phyloP scores from a whole-genome alignment of 2,329 filamentous ascomycete genomes.

The Teratosphaeria gauchensis region DNA sequence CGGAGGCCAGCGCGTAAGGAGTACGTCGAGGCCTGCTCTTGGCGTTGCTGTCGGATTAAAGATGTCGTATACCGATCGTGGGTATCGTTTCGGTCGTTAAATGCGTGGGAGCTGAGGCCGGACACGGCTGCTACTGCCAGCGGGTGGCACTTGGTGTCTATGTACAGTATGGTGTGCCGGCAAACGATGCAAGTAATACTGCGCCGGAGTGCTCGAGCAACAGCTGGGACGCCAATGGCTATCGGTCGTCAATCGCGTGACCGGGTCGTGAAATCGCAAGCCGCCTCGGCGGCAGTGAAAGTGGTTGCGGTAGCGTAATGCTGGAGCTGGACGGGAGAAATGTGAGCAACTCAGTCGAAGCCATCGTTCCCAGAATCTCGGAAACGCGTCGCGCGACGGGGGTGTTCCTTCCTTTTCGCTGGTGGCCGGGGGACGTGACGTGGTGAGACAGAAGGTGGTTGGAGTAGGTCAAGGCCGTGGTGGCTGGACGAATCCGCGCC shows the following conservation, averaged over 20 bases:
- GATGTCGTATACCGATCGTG: constrained; percentile 46
- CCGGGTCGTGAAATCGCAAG: not conserved
- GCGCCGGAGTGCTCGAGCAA: not conserved
- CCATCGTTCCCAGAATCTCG: constrained; percentile 1
- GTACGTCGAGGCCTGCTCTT: constrained; percentile 33
- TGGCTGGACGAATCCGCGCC: not conserved
- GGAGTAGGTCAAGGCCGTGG: not conserved
- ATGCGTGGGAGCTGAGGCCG: constrained; percentile 28
- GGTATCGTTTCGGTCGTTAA: constrained; percentile 46
- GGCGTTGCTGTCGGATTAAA: constrained; percentile 38
- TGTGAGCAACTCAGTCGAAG: constrained; percentile 1
- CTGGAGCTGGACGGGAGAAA: not conserved
- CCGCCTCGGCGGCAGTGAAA: not conserved
- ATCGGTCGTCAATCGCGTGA: constrained; percentile 1
- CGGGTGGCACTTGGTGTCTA: not conserved
- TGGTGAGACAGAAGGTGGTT: not conserved
- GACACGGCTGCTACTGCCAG: constrained; percentile 30
- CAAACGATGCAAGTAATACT: not conserved
- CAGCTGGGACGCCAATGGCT: constrained; percentile 6
- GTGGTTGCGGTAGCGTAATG: not conserved
- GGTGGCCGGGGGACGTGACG: not conserved
- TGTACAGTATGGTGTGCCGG: not conserved
- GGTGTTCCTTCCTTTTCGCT: not conserved
- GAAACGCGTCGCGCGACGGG: constrained; percentile 1
- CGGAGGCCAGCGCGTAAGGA: constrained; percentile 17